phyloP scores from a whole-genome alignment of 1,284 basidiomycete genomes.

The Ustilago sp. region DNA sequence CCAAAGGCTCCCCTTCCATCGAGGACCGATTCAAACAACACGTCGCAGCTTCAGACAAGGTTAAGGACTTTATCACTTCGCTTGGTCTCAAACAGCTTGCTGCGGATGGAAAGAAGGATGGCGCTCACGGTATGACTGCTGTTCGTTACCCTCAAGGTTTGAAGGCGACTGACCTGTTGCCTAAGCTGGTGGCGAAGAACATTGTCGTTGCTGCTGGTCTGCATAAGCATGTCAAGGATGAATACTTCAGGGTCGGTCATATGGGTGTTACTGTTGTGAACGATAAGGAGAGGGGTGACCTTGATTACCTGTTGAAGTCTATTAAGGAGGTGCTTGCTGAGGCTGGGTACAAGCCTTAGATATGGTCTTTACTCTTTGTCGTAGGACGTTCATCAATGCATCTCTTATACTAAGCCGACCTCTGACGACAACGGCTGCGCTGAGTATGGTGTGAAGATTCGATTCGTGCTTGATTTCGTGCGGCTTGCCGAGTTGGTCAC shows the following conservation, averaged over 20 bases:
- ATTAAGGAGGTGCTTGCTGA: constrained; percentile 75
- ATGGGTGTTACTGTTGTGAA: constrained; percentile 89
- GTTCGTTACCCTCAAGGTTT: constrained; percentile 66
- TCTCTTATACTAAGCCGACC: background rate
- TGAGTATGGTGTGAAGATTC: background rate
- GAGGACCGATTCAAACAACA: constrained; percentile 85
- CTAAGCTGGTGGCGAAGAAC: constrained; percentile 75
- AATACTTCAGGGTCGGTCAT: constrained; percentile 75
- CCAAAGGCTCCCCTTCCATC: constrained; percentile 74
- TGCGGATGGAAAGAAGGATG: constrained; percentile 64
- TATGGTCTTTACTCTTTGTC: background rate
- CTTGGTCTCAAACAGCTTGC: constrained; percentile 76
- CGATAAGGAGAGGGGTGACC: constrained; percentile 72
- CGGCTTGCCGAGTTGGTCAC: background rate
- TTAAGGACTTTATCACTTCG: constrained; percentile 77
- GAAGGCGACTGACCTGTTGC: constrained; percentile 59
- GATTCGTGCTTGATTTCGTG: too few relatives aligned
- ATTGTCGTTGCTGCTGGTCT: constrained; percentile 90
- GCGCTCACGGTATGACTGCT: constrained; percentile 69
- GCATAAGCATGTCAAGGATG: constrained; percentile 86
- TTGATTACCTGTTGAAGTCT: constrained; percentile 79
- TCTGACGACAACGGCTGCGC: background rate
- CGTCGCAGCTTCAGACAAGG: constrained; percentile 77
- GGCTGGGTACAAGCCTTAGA: constrained; percentile 69
- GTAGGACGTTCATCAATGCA: background rate